Base-by-base conservation (phyloP, 768 basidiomycete species). In the Tephrocybe sp. region DNA sequence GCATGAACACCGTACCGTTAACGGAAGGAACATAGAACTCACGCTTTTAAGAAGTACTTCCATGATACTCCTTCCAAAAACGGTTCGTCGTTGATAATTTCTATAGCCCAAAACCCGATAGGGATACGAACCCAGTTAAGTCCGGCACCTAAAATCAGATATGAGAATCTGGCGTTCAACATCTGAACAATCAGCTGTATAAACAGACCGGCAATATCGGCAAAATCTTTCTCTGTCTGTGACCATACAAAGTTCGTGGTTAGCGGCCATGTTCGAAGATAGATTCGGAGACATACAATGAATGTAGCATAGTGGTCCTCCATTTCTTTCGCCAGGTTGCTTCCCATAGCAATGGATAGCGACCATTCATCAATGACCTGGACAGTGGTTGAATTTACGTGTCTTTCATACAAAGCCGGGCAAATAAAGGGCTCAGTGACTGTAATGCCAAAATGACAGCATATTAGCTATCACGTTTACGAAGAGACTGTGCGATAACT, bases 81-180 rank as follows among this genome's bases (percentile, higher is more conserved):
- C 5, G 92, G 91, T 64, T 94, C 92, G 22, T 78, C 80, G 19
- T 72, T 67, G 74, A 82, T 83, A 11, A 79, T 84, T 56, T 90
- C 87, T 58, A 94, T 84, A 6, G 87, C 87, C 92, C 92, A 96
- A 69, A 82, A 94, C 2, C 87, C 82, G 38, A 94, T 77, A 1
- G 91, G 89, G 39, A 94, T 68, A 2, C 91, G 79, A 40, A 95
- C 68, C 77, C 85, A 94, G 69, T 91, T 93, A 43, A 94, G 69
- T 3, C 92, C 93, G 23, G 90, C 92, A 46, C 50, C 57, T 58
- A 40, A 56, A 52, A 78, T 78, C 63, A 20, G 7, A 26, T n/a
- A n/a, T 32, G 42, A 16, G 40, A 31, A 11, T 4, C 7, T 26
- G 38, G 32, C 26, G 32, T 13, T 53, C 82, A 77, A 19, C 78